Evolutionary conservation across 495 filamentous ascomycete genomes (phyloP).

Genomic region (Penicillium cosmopolitanum): DNA sequence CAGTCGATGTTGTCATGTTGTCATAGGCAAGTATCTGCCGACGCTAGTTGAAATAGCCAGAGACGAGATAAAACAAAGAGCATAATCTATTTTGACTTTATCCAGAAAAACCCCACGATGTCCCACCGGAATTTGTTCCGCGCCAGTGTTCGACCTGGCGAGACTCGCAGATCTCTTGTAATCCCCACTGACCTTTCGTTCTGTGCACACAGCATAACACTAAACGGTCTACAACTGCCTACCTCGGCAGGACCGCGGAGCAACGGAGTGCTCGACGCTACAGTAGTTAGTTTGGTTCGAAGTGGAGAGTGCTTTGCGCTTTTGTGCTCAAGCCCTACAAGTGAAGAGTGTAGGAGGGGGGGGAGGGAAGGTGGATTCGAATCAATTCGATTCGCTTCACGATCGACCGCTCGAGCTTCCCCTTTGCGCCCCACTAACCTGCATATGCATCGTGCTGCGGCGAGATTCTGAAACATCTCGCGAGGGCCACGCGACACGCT

Average conservation of each 20-base stretch:
- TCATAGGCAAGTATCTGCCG: no score
- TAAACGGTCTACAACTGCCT: not conserved
- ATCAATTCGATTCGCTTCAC: constrained; percentile 2
- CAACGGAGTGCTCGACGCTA: not conserved
- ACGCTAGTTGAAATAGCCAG: no score
- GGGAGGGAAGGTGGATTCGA: not conserved
- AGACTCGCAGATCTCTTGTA: not conserved
- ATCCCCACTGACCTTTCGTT: not conserved
- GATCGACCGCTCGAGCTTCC: constrained; percentile 1
- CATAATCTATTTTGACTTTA: no score
- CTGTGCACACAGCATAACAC: not conserved
- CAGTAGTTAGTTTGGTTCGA: not conserved
- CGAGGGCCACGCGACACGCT: constrained; percentile 31
- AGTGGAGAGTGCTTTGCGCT: not conserved
- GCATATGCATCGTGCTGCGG: constrained; percentile 7
- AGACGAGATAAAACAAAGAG: no score
- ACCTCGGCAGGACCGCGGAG: constrained; percentile 1
- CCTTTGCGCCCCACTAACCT: not conserved
- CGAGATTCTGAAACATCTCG: constrained; percentile 27
- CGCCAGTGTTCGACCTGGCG: no score
- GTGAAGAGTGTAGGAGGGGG: no score
- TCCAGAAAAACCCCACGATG: no score
- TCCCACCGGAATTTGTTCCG: no score
- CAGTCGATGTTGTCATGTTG: no score
- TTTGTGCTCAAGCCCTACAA: not conserved